Evolutionary conservation across 768 basidiomycete genomes (phyloP).

Genomic region (Kwoniella botswanensis): DNA sequence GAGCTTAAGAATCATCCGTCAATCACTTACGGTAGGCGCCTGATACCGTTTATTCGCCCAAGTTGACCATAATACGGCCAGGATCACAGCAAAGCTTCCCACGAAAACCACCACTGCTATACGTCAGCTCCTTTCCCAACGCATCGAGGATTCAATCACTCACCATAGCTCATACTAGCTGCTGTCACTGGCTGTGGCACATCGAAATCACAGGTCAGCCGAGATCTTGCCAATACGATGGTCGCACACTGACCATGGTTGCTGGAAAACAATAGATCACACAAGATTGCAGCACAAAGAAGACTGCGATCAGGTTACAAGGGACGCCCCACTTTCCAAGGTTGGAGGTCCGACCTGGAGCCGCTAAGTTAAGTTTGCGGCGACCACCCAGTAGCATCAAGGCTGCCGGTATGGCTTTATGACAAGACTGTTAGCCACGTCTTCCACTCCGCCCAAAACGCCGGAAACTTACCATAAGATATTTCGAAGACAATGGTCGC

Average conservation of each 20-base stretch:
- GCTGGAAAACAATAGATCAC: slow-evolving; percentile 36
- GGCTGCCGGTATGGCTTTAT: slow-evolving; percentile 16
- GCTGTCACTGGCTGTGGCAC: slow-evolving; percentile 20
- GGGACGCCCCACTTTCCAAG: slow-evolving; percentile 28
- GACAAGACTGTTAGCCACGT: neutral
- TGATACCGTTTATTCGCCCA: slow-evolving; percentile 22
- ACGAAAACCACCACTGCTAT: slow-evolving; percentile 24
- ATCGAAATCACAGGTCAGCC: neutral
- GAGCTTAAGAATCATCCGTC: too few species aligned
- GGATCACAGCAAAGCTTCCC: slow-evolving; percentile 3
- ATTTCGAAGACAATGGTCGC: slow-evolving; percentile 28
- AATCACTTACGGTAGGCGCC: slow-evolving; percentile 14
- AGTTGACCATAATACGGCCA: slow-evolving; percentile 16
- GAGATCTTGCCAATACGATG: too few species aligned
- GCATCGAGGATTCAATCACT: neutral
- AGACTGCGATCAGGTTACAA: slow-evolving; percentile 28
- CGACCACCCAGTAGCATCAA: slow-evolving; percentile 31
- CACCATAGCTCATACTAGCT: slow-evolving; percentile 25
- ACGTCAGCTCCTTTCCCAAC: neutral
- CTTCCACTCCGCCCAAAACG: neutral
- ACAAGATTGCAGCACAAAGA: slow-evolving; percentile 28
- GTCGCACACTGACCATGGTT: slow-evolving; percentile 18
- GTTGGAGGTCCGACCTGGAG: slow-evolving; percentile 13
- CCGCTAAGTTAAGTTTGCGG: slow-evolving; percentile 15
- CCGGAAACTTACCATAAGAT: slow-evolving; percentile 21